These are phyloP conservation scores for Geotrichum ghanense DNA, from an alignment of 805 yeast species.

Conservation along the genomic window DNA sequence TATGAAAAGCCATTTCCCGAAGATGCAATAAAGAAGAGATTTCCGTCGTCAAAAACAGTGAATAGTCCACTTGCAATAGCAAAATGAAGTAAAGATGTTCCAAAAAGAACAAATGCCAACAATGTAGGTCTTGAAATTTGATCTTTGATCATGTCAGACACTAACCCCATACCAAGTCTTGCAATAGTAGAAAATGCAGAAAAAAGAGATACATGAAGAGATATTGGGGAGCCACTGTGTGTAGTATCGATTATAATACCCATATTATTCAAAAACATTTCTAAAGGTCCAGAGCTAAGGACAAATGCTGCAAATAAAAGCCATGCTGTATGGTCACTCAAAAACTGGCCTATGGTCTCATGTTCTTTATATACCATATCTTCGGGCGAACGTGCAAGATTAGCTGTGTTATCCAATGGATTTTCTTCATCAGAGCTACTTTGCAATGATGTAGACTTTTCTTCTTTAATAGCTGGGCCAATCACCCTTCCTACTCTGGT, in stretches of 20 bases:
- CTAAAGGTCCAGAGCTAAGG: constrained; percentile 70
- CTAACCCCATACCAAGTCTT: constrained; percentile 54
- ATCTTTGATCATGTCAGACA: constrained; percentile 47
- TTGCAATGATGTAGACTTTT: constrained; percentile 11
- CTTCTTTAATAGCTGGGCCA: constrained; percentile 25
- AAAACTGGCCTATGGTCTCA: constrained; percentile 13
- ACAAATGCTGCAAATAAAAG: constrained; percentile 52
- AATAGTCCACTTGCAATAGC: constrained; percentile 19
- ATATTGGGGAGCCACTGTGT: constrained; percentile 14
- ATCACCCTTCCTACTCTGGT: constrained; percentile 10
- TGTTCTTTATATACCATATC: constrained; percentile 15
- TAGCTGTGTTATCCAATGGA: constrained; percentile 16
- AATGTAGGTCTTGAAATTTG: constrained; percentile 20
- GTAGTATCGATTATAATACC: constrained; percentile 52
- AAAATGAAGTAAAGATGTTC: constrained; percentile 30
- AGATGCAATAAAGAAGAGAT: constrained; percentile 26
- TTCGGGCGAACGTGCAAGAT: constrained; percentile 14
- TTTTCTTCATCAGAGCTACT: constrained; percentile 20
- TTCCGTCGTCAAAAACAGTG: constrained; percentile 12
- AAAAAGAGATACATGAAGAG: constrained; percentile 39
- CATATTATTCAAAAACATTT: constrained; percentile 73
- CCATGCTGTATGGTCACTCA: constrained; percentile 51
- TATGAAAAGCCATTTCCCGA: constrained; percentile 56
- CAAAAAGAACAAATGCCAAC: constrained; percentile 21
- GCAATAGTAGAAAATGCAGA: constrained; percentile 61